These are phyloP conservation scores for Medicago ruthenica DNA, from an alignment of 306 rosid species.

Conservation along the genomic window DNA sequence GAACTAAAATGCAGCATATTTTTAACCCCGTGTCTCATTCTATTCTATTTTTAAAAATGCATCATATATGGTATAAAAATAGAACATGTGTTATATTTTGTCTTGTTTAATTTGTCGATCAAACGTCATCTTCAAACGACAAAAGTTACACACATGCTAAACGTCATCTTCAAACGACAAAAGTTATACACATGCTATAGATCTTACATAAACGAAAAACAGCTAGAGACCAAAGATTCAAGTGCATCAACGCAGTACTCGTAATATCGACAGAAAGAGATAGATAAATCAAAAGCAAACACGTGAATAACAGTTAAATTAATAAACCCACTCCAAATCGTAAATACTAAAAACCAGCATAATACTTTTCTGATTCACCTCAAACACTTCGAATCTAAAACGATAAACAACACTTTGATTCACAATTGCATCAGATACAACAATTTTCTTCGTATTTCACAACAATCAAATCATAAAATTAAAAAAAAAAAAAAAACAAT, in stretches of 20 bases:
- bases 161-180: neutral
- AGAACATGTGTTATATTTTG: neutral
- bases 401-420: neutral
- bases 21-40: neutral
- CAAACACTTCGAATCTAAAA: slow-evolving; percentile 16
- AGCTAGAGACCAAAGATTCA: slow-evolving; percentile 18
- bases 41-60: neutral
- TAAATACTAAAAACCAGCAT: neutral
- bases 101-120: neutral
- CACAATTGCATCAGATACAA: slow-evolving; percentile 19
- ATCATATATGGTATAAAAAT: neutral
- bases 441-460: slow-evolving; percentile 4
- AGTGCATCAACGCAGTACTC: neutral
- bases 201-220: slow-evolving; percentile 15
- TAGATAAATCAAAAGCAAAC: neutral
- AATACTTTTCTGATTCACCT: slow-evolving; percentile 12
- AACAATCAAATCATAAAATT: slow-evolving; percentile 28
- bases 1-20: neutral
- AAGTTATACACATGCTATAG: neutral
- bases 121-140: neutral
- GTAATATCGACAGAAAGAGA: neutral
- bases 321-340: neutral
- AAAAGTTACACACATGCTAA: neutral
- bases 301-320: neutral
- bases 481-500: neutral